Base-by-base conservation (phyloP, 768 basidiomycete genomes). In the Lentinula aciculospora region DNA sequence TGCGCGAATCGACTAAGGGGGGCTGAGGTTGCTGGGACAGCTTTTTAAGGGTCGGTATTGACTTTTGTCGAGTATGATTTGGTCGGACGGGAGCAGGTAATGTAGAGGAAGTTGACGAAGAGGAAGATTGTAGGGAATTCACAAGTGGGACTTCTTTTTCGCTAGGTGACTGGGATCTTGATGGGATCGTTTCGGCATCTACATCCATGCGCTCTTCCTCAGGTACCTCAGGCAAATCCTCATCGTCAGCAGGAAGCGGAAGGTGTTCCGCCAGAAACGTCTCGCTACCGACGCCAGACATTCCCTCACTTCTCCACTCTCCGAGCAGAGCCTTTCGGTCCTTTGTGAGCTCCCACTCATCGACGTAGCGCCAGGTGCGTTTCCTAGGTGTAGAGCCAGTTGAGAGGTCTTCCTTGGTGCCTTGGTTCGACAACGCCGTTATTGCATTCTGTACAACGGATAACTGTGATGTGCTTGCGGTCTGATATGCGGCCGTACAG, bases 311-410 rank as follows among this genome's bases (percentile, higher is more conserved):
- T 67, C 74, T 74, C 78, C 81, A 81, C 36, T 74, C 71, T 42
- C 45, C 13, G 23, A 94, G 63, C 28, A 94, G 69, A 5, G 75
- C 72, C 3, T 86, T 82, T 27, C 92, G 81, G 57, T 72, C 76
- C 60, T 81, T 74, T 5, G 89, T 90, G 58, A 89, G 71, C 40
- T 83, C 78, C 89, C 92, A 93, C 50, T 82, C 71, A 61, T 88
- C 86, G 5, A 77, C 75, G 59, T 86, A 86, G 59, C 86, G 74
- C 84, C 88, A 88, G 29, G 71, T 69, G 31, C 88, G 84, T 74
- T 90, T 92, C 46, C 81, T 82, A 34, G 92, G 92, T 3, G 92
- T 94, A 55, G 72, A 71, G 4, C 92, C 92, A 13, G 86, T 89
- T 1, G 88, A 72, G 21, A 72, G 66, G 64, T 93, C 92, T 56